Evolutionary conservation across 345 rosid genomes (phyloP).

Genomic region (Eucalyptus erythrocorys): DNA sequence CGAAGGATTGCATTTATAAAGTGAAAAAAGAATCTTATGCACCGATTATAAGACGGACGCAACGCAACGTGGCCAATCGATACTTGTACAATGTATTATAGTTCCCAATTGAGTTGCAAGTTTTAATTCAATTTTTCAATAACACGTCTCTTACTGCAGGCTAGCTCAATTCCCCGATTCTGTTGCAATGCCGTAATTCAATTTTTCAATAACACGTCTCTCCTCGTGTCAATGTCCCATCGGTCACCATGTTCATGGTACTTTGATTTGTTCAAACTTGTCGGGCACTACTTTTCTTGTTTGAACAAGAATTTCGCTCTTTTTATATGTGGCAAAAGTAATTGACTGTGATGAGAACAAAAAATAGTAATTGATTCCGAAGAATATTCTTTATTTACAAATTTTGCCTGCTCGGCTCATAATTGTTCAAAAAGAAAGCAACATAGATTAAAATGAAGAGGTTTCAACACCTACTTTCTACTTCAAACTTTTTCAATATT

Average conservation of each 20-base stretch:
- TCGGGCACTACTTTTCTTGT: neutral
- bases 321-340: neutral
- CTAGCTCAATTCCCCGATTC: fast-evolving
- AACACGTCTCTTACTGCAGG: no score
- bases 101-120: no score
- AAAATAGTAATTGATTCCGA: no score
- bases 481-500: neutral
- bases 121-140: neutral
- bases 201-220: no score
- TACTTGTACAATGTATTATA: neutral
- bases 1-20: neutral
- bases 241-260: neutral
- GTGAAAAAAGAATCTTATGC: neutral
- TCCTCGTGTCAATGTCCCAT: neutral
- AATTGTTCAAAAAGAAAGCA: no score
- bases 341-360: neutral
- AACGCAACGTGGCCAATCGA: neutral
- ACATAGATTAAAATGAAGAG: neutral
- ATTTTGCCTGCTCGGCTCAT: neutral
- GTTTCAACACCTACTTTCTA: neutral
- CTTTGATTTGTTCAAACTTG: neutral
- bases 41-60: fast-evolving
- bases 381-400: no score
- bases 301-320: neutral
- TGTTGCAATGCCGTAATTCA: neutral